Evolutionary conservation across 257 asterid species (phyloP).

Genomic region (Solanum ossicruentum): DNA sequence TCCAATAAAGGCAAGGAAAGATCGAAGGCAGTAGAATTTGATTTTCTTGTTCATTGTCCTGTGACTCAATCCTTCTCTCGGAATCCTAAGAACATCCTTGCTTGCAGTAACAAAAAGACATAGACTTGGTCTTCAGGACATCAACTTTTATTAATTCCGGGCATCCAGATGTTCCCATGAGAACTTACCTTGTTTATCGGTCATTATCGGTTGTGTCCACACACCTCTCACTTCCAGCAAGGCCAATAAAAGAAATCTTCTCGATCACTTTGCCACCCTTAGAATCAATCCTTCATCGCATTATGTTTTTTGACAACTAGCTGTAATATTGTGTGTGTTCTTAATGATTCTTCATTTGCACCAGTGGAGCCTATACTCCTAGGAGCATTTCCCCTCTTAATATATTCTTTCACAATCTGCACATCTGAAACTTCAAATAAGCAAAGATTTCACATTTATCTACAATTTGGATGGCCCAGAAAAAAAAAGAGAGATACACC

Average conservation of each 20-base stretch:
- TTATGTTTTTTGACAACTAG: slow-evolving; percentile 80
- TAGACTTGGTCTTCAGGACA: not conserved
- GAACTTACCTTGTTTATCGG: slow-evolving; percentile 74
- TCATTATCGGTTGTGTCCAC: slow-evolving; percentile 99
- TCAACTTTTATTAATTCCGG: not conserved
- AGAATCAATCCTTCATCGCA: slow-evolving; percentile 76
- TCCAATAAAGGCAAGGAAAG: no score
- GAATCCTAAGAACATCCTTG: not conserved
- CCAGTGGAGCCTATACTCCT: slow-evolving; percentile 98
- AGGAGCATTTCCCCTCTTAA: slow-evolving; percentile 81
- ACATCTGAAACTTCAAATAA: slow-evolving; percentile 90
- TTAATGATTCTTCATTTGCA: slow-evolving; percentile 98
- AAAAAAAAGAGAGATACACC: not conserved
- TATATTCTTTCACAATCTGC: slow-evolving; percentile 80
- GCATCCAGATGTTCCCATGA: slow-evolving; percentile 1
- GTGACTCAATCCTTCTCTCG: no score
- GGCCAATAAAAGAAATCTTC: slow-evolving; percentile 94
- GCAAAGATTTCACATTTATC: not conserved
- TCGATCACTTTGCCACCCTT: slow-evolving; percentile 79
- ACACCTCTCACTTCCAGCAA: slow-evolving; percentile 99
- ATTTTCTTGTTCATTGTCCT: no score
- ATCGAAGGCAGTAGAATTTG: no score
- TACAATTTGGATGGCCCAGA: not conserved
- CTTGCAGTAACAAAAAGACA: not conserved
- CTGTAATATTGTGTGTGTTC: slow-evolving; percentile 95